These are phyloP conservation scores for Erythrophleum ivorense DNA, from an alignment of 331 rosid species.

Conservation along the genomic window DNA sequence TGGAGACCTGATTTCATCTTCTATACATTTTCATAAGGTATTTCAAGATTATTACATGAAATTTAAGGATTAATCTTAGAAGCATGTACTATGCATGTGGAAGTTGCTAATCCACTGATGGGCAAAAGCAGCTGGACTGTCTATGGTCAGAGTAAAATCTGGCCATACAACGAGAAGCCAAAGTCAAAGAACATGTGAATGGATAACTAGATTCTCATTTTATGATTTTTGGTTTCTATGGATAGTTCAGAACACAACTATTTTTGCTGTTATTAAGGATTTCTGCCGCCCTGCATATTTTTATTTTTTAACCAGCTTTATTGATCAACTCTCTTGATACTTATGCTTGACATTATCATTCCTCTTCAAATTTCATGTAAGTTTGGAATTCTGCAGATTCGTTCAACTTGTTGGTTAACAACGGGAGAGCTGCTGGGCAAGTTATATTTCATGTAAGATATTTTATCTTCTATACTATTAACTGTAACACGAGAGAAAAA, in stretches of 20 bases:
- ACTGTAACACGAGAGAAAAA: background rate
- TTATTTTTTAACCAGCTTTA: background rate
- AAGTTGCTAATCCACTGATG: too few species aligned
- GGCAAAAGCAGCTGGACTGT: too few species aligned
- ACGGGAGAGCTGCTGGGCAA: constrained; percentile 91
- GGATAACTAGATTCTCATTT: constrained; percentile 27
- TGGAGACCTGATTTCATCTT: too few species aligned
- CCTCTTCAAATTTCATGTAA: constrained; percentile 24
- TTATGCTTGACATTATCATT: constrained; percentile 18
- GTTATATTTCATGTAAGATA: constrained; percentile 90
- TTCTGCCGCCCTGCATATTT: background rate
- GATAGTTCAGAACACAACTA: background rate
- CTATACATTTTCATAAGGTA: too few species aligned
- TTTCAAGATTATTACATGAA: too few species aligned
- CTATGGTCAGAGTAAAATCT: too few species aligned
- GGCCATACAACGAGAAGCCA: background rate
- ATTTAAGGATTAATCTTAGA: too few species aligned
- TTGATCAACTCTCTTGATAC: constrained; percentile 28
- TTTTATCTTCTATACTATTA: constrained; percentile 13
- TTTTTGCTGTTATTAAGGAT: constrained; percentile 23
- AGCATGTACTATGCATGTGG: background rate
- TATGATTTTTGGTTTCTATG: constrained; percentile 13
- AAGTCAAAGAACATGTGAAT: constrained; percentile 7
- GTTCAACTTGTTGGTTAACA: constrained; percentile 89
- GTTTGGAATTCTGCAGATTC: constrained; percentile 70